Evolutionary conservation across 768 basidiomycete species (phyloP).

Genomic region (Lentinula lateritia): DNA sequence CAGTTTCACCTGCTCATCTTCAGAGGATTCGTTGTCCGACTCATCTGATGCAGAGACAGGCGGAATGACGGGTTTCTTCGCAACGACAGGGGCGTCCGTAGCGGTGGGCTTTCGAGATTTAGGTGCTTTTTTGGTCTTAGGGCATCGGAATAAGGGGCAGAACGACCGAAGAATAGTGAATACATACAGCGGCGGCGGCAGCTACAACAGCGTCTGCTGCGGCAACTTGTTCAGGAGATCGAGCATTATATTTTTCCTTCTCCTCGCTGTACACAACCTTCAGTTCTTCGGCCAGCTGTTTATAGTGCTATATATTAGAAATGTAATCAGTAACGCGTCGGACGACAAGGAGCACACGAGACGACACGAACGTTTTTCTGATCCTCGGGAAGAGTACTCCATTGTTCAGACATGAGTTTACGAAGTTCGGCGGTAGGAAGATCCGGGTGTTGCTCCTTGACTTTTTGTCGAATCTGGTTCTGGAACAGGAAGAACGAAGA

Average conservation of each 20-base stretch:
- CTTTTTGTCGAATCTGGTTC: constrained; percentile 52
- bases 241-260: not conserved
- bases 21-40: constrained; percentile 10
- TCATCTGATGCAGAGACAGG: not conserved
- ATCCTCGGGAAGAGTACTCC: constrained; percentile 42
- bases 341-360: not conserved
- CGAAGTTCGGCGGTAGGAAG: constrained; percentile 52
- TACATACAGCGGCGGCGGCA: constrained; percentile 2
- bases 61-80: not conserved
- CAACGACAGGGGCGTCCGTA: not conserved
- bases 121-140: constrained; percentile 1
- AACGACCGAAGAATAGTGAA: not conserved
- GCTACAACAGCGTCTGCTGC: constrained; percentile 5
- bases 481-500: constrained; percentile 74
- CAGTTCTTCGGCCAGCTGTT: constrained; percentile 29
- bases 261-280: constrained; percentile 37
- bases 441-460: constrained; percentile 42
- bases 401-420: constrained; percentile 45
- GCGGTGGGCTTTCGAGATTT: not conserved
- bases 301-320: constrained; percentile 25
- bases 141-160: not conserved
- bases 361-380: constrained; percentile 47
- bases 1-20: not conserved
- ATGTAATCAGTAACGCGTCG: not conserved
- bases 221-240: constrained; percentile 5